Conservation (phyloP, 108 stramenopile genomes). For the Skeletonema potamos region DNA sequence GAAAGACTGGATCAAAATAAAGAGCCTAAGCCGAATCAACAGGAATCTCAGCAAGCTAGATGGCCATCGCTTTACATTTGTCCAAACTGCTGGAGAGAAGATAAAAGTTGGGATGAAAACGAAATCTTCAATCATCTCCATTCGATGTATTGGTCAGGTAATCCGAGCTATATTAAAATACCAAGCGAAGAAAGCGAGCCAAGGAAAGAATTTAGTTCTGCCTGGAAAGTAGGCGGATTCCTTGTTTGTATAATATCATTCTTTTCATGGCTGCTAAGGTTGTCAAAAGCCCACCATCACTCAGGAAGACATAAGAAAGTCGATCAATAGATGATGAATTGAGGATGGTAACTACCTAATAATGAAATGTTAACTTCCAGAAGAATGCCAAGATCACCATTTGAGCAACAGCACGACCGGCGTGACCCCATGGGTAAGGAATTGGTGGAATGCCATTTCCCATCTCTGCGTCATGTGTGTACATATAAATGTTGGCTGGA, state of each 20-base stretch:
- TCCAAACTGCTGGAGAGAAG: constrained; percentile 47
- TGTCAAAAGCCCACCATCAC: background rate
- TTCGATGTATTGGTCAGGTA: constrained; percentile 36
- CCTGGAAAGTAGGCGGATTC: background rate
- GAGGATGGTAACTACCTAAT: background rate
- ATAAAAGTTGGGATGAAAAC: constrained; percentile 45
- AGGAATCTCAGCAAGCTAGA: constrained; percentile 36
- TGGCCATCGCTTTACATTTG: constrained; percentile 36
- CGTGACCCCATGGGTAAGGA: constrained; percentile 75
- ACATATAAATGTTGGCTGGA: constrained; percentile 91
- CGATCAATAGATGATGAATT: background rate
- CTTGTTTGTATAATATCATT: background rate
- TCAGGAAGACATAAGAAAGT: background rate
- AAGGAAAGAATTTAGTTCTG: background rate
- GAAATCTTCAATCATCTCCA: constrained; percentile 25
- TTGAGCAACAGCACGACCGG: constrained; percentile 64
- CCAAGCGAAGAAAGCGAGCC: background rate
- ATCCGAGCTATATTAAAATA: constrained; percentile 32
- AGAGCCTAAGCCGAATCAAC: constrained; percentile 17
- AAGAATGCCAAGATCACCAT: constrained; percentile 71
- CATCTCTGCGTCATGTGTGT: constrained; percentile 82
- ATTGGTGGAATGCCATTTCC: constrained; percentile 53
- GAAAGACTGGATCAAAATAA: constrained; percentile 42
- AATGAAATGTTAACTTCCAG: constrained; percentile 74
- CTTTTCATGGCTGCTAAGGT: background rate